Evolutionary conservation across 768 basidiomycete genomes (phyloP).

Genomic region (Mycena belliarum): DNA sequence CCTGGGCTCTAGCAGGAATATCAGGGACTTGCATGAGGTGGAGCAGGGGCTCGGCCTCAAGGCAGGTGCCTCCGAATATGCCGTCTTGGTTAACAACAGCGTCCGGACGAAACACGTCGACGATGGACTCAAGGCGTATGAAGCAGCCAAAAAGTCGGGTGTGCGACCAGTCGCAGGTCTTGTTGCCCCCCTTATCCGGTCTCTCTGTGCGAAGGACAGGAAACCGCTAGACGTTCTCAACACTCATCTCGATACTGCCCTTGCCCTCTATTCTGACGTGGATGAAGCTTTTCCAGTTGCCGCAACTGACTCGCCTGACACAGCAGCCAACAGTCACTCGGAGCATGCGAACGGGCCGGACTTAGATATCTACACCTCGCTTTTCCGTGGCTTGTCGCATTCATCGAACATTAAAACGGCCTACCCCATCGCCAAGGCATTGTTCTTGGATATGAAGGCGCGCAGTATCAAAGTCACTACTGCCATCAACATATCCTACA

Average conservation of each 20-base stretch:
- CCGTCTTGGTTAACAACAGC: slow-evolving; percentile 54
- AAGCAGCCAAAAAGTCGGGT: slow-evolving; percentile 42
- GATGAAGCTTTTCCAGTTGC: slow-evolving; percentile 32
- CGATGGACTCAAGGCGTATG: slow-evolving; percentile 53
- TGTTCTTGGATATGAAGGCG: slow-evolving; percentile 68
- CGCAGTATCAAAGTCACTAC: slow-evolving; percentile 48
- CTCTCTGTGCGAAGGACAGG: slow-evolving; percentile 43
- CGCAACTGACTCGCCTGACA: slow-evolving; percentile 22
- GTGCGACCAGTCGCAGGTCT: slow-evolving; percentile 51
- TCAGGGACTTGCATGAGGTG: slow-evolving; percentile 44
- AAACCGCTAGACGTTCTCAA: slow-evolving; percentile 35
- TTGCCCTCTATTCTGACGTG: slow-evolving; percentile 54
- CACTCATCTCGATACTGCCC: slow-evolving; percentile 49
- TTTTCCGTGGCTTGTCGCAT: slow-evolving; percentile 50
- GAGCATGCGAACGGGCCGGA: slow-evolving; percentile 47
- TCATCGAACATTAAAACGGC: slow-evolving; percentile 49
- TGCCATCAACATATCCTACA: slow-evolving; percentile 50
- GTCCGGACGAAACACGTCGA: slow-evolving; percentile 37
- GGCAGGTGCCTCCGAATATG: slow-evolving; percentile 51
- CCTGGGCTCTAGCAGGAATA: slow-evolving; percentile 40
- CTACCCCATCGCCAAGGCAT: slow-evolving; percentile 43
- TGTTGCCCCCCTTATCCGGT: slow-evolving; percentile 54
- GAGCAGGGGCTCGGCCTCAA: slow-evolving; percentile 42
- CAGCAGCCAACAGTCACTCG: slow-evolving; percentile 23
- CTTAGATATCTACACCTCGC: slow-evolving; percentile 52